Evolutionary conservation across 2,329 filamentous ascomycete species (phyloP), one percentile per base, ranked within the genome.

Genomic region (Arachnomyces sp.): DNA sequence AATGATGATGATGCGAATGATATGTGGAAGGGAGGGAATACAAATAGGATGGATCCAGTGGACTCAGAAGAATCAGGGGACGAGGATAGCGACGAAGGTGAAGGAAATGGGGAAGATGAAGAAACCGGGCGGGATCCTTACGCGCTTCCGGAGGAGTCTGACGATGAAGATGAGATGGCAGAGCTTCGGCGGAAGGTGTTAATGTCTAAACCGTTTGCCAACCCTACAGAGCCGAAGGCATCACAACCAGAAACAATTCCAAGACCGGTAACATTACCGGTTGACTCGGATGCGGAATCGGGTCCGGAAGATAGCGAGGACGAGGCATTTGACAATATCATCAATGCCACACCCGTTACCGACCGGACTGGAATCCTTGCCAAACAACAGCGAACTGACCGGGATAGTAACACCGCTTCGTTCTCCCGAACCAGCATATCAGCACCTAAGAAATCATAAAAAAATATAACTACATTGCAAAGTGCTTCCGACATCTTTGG

Each of bases 311-410:
- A 57, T 13, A 74, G 68, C 7, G 78, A 72, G 1, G 75, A 79
- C 12, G 83, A 92, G 39, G 84, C 84, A 34, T 95, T 96, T 56
- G 90, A 96, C 56, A 83, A 83, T 50, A 93, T 98, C 61, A 94
- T 95, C 56, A 80, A 89, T 52, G 90, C 92, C 0, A 90, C 86
- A 3, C 87, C 87, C 0, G 78, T 93, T 13, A 95, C 89, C 0
- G 90, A 95, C 59, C 78, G 83, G 40, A 85, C 84, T 9, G 90
- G 90, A 0, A 81, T 84, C 33, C 67, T 72, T 31, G 74, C 77
- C 2, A 79, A 77, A 50, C 72, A 82, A 58, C 68, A 73, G 38
- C 69, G 73, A 45, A 71, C 67, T 35, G 65, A 61, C 31, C 69
- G 71, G 45, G 69, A 75, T 42, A 65, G 62, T 16, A 55, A 68